Conservation (phyloP, 2,329 filamentous ascomycete species). For the Immersiporthe knoxdaviesiana region DNA sequence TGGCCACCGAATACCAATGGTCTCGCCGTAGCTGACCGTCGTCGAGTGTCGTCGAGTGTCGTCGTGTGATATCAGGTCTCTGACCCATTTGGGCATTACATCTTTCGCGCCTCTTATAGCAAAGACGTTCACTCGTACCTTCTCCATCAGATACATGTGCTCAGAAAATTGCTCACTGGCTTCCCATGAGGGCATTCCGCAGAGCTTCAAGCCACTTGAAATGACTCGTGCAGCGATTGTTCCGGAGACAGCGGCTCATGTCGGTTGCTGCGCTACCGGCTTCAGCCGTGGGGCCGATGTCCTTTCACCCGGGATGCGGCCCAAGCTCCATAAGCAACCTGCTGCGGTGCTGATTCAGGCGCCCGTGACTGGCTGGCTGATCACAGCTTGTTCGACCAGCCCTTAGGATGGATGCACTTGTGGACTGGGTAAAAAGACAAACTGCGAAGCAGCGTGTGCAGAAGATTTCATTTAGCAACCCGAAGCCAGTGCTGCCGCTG, state of each 20-base stretch:
- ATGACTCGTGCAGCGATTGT: constrained; percentile 4
- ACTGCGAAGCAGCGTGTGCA: not conserved
- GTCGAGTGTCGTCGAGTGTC: not conserved
- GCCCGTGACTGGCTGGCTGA: constrained; percentile 22
- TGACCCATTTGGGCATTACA: not conserved
- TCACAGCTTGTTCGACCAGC: constrained; percentile 12
- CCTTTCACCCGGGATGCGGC: constrained; percentile 24
- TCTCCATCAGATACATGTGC: not conserved
- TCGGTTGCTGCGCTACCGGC: constrained; percentile 21
- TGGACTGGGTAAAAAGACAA: not conserved
- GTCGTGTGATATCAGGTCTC: not conserved
- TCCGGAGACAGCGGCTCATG: constrained; percentile 6
- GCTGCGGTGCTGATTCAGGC: constrained; percentile 24
- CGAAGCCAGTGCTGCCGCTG: no score
- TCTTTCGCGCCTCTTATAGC: not conserved
- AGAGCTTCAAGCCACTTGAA: not conserved
- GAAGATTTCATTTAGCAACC: not conserved
- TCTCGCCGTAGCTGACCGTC: not conserved
- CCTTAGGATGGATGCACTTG: not conserved
- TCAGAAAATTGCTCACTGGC: not conserved
- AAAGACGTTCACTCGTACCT: not conserved
- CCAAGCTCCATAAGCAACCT: constrained; percentile 5
- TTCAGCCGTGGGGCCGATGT: constrained; percentile 17
- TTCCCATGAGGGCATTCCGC: not conserved
- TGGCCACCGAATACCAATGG: not conserved